These are phyloP conservation scores for Lepiota brunneoincarnata DNA, from an alignment of 768 basidiomycete genomes.

Conservation along the genomic window DNA sequence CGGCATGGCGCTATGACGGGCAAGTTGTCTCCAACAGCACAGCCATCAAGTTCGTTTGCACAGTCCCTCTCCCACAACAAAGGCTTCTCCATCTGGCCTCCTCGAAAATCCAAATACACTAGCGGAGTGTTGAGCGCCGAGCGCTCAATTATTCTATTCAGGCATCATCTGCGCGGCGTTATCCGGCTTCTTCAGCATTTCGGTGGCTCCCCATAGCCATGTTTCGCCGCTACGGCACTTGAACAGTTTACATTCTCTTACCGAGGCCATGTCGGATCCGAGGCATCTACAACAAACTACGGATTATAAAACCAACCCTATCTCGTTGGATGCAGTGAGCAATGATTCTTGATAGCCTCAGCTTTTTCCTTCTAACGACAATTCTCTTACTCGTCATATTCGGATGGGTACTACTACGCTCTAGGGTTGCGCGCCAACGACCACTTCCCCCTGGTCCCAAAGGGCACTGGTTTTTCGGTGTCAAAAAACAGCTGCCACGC, in stretches of 20 bases:
- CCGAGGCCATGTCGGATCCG: not conserved
- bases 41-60: not conserved
- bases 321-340: too few species aligned
- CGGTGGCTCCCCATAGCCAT: not conserved
- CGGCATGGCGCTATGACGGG: not conserved
- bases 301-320: too few species aligned
- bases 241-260: not conserved
- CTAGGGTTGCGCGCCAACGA: not conserved
- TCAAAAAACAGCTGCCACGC: constrained; percentile 13
- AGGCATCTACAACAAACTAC: not conserved
- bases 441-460: constrained; percentile 18
- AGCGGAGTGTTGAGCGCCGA: too few species aligned
- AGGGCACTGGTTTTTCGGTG: constrained; percentile 13
- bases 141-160: too few species aligned
- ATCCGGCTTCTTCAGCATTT: not conserved
- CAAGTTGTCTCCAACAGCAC: not conserved
- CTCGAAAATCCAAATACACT: not conserved
- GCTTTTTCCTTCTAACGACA: too few species aligned
- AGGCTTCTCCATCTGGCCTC: not conserved
- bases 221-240: constrained; percentile 2
- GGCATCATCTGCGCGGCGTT: not conserved
- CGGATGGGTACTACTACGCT: not conserved
- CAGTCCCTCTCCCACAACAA: not conserved
- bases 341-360: too few species aligned
- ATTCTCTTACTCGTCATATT: too few species aligned